These are phyloP conservation scores for Podospora tetraspora DNA, from an alignment of 495 filamentous ascomycete genomes.

Conservation along the genomic window DNA sequence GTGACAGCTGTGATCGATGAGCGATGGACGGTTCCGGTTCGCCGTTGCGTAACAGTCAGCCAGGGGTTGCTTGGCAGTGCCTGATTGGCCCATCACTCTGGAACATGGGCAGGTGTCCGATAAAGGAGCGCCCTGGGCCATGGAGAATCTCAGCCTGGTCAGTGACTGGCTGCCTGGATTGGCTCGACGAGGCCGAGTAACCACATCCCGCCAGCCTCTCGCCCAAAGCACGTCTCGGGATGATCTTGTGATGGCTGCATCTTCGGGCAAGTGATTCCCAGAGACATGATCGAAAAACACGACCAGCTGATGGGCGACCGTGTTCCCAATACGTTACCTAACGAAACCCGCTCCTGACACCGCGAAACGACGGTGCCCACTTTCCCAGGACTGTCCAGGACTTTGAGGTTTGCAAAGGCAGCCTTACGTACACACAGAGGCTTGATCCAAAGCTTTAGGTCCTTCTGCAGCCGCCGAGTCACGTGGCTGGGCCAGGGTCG, in stretches of 20 bases:
- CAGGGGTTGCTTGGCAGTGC: background rate
- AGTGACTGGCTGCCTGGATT: background rate
- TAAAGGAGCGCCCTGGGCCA: conserved; percentile 12
- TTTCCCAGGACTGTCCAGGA: background rate
- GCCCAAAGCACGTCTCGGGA: background rate
- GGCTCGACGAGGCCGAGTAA: background rate
- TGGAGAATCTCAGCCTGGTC: background rate
- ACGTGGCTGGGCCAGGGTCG: background rate
- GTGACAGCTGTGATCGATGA: conserved; percentile 18
- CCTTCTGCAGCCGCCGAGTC: background rate
- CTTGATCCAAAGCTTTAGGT: background rate
- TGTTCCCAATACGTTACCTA: background rate
- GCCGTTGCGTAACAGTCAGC: conserved; percentile 3
- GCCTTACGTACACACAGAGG: background rate
- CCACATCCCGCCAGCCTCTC: conserved; percentile 10
- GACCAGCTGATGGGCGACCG: background rate
- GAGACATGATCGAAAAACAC: background rate
- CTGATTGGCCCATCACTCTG: conserved; percentile 9
- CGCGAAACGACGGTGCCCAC: background rate
- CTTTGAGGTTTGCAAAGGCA: background rate
- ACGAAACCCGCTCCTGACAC: background rate
- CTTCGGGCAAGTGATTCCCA: background rate
- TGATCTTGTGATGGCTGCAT: background rate
- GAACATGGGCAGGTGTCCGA: conserved; percentile 7
- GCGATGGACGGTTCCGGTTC: conserved; percentile 18